Percentiles rank a stretch among this genome's conserved stretches.
phyloP scores from a whole-genome alignment of 805 yeast genomes.

The Candida cerambycidarum region DNA sequence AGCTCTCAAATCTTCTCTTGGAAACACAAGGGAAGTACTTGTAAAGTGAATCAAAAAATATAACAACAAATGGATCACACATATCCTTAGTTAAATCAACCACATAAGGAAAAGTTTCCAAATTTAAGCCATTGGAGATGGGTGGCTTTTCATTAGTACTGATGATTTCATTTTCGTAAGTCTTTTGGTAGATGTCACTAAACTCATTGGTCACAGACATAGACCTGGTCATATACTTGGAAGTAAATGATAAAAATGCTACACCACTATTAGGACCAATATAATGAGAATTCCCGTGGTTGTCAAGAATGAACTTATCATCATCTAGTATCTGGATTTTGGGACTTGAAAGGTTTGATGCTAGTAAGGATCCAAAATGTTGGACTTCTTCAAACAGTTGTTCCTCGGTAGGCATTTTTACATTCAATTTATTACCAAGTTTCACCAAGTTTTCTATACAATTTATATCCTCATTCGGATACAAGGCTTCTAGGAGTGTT shows the following conservation, averaged over 20 bases:
- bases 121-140: neutral
- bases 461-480: slow-evolving; percentile 5
- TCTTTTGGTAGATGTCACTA: neutral
- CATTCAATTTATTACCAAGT: slow-evolving; percentile 1
- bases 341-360: no score
- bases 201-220: neutral
- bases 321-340: no score
- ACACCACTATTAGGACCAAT: slow-evolving; percentile 4
- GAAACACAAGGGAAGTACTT: slow-evolving; percentile 4
- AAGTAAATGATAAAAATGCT: neutral
- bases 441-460: neutral
- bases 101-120: slow-evolving; percentile 2
- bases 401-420: slow-evolving; percentile 3
- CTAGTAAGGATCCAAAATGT: neutral
- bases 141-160: neutral
- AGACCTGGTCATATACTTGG: neutral
- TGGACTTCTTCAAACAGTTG: neutral
- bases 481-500: slow-evolving; percentile 2
- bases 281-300: slow-evolving; percentile 3
- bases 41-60: slow-evolving; percentile 5
- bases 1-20: neutral
- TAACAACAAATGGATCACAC: slow-evolving; percentile 3
- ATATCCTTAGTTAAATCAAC: neutral
- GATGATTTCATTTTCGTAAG: neutral
- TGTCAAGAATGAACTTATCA: slow-evolving; percentile 7